Evolutionary conservation across 345 rosid species (phyloP), one percentile per base, ranked within the genome.

Genomic region (Sisymbrium altissimum): DNA sequence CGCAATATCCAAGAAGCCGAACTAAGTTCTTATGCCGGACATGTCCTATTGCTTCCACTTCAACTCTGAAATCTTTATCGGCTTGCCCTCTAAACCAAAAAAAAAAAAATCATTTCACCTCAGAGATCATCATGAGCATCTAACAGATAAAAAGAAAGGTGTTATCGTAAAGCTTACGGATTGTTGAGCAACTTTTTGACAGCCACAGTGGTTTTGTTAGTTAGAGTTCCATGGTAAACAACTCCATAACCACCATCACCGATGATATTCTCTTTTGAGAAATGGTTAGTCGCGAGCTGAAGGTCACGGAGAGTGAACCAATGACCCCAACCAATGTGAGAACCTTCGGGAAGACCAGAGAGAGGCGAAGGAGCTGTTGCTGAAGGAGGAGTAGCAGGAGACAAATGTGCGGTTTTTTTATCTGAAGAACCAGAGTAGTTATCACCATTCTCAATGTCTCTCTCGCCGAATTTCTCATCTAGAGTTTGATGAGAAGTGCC

Each of bases 181-280:
- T 89, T 88, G 73, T 94, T 94, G 25, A 94, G 95, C 62, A 94
- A 86, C 84, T 94, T 94, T 82, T 94, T 94, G 77, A 94, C 95
- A 68, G 98, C 98, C 32, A 91, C 97, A 58, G 90, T 83, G 46
- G 85, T 80, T 44, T 93, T 89, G 73, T 94, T 91, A 40, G 85
- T 72, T 45, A 94, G 57, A 75, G 82, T 81, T 55, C 96, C 98
- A 68, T 77, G 85, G 82, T 89, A 94, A 65, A 94, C 97, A 79
- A 94, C 86, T 72, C 98, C 98, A 73, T 91, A 94, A 10, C 98
- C 98, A 55, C 98, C 98, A 79, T 91, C 98, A 62, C 98, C 98
- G 9, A 94, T 89, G 53, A 91, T 81, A 72, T 88, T 89, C 68
- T 91, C 96, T 80, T 82, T 89, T 6, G 95, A 76, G 78, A 94